A percentile compares a stretch with the other conserved stretches of the same genome.
Evolutionary conservation across 441 rosid genomes (phyloP).

Genomic region (Corymbia calophylla): DNA sequence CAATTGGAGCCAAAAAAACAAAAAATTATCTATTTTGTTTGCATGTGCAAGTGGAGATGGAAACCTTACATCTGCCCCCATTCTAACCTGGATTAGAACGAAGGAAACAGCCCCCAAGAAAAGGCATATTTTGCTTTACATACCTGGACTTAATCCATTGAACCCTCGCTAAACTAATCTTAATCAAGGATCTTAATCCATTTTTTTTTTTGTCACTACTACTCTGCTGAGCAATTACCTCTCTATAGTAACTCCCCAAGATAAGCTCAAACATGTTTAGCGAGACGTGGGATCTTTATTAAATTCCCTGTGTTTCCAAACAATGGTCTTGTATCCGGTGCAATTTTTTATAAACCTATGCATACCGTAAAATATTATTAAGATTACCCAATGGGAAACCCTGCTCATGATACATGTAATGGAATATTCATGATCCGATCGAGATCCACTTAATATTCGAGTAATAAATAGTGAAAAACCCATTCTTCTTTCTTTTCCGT

Average conservation of each 20-base stretch:
- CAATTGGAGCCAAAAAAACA: fast-evolving
- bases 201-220: not conserved
- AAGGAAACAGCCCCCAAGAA: not conserved
- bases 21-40: not conserved
- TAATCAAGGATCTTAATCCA: not conserved
- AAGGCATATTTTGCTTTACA: not conserved
- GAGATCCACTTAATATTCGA: too few relatives aligned
- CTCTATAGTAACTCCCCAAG: not conserved
- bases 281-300: fast-evolving
- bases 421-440: too few relatives aligned
- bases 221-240: not conserved
- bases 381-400: not conserved
- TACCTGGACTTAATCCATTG: not conserved
- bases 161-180: not conserved
- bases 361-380: not conserved
- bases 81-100: not conserved
- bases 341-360: not conserved
- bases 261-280: not conserved
- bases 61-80: not conserved
- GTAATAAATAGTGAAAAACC: too few relatives aligned
- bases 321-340: not conserved
- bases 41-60: not conserved
- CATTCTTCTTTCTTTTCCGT: too few relatives aligned
- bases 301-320: not conserved
- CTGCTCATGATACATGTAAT: not conserved